phyloP scores from a whole-genome alignment of 83 land plant genomes.

The Isoetes engelmannii region DNA sequence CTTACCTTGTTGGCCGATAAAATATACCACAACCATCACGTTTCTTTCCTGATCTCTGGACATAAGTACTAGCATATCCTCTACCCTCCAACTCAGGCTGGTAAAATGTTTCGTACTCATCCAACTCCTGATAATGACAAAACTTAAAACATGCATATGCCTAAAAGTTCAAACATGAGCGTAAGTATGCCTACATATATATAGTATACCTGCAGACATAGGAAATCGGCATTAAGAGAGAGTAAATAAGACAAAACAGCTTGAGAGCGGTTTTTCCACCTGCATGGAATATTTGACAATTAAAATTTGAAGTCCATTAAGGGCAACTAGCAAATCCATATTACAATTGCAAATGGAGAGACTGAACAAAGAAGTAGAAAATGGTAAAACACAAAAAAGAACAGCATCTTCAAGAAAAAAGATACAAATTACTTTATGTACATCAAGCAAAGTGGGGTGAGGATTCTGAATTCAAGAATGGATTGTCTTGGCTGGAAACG shows the following conservation, averaged over 20 bases:
- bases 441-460: too few relatives aligned
- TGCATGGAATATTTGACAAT: conserved; percentile 11
- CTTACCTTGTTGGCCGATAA: conserved; percentile 46
- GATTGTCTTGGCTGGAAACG: too few relatives aligned
- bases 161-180: neutral
- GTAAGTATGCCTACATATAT: neutral
- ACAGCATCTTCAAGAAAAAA: neutral
- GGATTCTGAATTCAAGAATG: too few relatives aligned
- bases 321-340: too few relatives aligned
- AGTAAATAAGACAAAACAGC: conserved; percentile 50
- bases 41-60: conserved; percentile 68
- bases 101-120: conserved; percentile 80
- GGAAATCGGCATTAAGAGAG: conserved; percentile 63
- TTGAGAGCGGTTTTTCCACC: conserved; percentile 86
- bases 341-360: too few relatives aligned
- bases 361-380: too few relatives aligned
- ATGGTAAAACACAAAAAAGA: neutral
- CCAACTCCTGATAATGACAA: conserved; percentile 60
- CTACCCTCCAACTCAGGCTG: conserved; percentile 43
- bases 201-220: conserved; percentile 73
- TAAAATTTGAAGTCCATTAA: too few relatives aligned
- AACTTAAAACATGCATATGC: conserved; percentile 1
- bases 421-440: neutral
- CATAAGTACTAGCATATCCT: conserved; percentile 72
- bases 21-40: conserved; percentile 97